Evolutionary conservation across 441 rosid genomes (phyloP).

Genomic region (Daphne laureola): DNA sequence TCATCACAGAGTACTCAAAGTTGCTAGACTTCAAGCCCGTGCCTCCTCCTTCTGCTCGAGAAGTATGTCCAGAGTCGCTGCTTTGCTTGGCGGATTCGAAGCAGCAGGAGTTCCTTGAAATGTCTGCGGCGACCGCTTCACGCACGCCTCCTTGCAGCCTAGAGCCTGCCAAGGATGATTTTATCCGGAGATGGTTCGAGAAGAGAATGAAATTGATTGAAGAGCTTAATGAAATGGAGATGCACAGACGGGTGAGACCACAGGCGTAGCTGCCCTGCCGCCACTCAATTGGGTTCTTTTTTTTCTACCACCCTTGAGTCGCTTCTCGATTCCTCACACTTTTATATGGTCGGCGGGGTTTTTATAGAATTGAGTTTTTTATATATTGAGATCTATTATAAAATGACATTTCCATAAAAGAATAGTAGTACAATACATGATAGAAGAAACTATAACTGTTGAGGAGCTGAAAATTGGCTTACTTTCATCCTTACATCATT

Average conservation of each 20-base stretch:
- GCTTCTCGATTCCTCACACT: neutral
- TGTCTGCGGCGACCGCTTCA: conserved; percentile 28
- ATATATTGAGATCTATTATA: too few relatives aligned
- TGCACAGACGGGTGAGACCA: conserved; percentile 14
- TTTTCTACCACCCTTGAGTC: neutral
- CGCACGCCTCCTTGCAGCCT: conserved; percentile 50
- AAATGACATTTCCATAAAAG: too few relatives aligned
- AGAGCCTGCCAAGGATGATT: conserved; percentile 22
- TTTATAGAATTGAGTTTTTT: too few relatives aligned
- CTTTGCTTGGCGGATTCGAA: conserved; percentile 67
- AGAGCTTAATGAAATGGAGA: conserved; percentile 36
- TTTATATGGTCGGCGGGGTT: too few relatives aligned
- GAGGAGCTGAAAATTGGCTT: too few relatives aligned
- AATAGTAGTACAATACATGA: too few relatives aligned
- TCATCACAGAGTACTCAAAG: conserved; percentile 66
- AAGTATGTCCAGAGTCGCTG: conserved; percentile 58
- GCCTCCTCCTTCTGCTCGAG: conserved; percentile 54
- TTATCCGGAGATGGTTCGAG: conserved; percentile 29
- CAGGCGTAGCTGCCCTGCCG: conserved; percentile 16
- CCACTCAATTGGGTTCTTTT: too few relatives aligned
- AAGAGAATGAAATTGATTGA: conserved; percentile 34
- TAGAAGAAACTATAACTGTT: too few relatives aligned
- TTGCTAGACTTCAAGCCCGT: conserved; percentile 61
- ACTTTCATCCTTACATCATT: too few relatives aligned
- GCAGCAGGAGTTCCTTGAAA: conserved; percentile 43